Evolutionary conservation across 2,329 filamentous ascomycete genomes (phyloP), one percentile per base, ranked within the genome.

Genomic region (Celoporthe dispersa): DNA sequence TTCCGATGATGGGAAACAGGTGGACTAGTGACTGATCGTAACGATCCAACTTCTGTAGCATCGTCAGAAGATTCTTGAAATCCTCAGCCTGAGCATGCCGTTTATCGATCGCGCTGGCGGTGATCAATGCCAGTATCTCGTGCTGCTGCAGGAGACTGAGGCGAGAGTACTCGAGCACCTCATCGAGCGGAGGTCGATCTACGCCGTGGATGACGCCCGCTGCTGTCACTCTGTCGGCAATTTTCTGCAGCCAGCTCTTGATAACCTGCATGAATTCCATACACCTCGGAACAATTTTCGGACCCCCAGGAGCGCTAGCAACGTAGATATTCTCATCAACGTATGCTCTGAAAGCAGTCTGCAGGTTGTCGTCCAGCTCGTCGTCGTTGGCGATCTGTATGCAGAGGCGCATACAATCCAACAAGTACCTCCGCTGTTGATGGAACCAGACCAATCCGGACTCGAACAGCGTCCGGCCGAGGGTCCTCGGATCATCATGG

Each of bases 391-490:
- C 86, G 67, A 93, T 84, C 76, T 92, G 89, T 70, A 97, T 84
- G 68, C 97, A 86, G 39, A 98, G 85, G 67, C 94, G 91, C 75
- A 98, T 84, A 75, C 91, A 94, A 78, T 97, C 93, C 44, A 98
- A 88, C 57, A 97, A 82, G 76, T 91, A 94, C 76, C 92, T 91
- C 73, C 95, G 90, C 74, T 93, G 90, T 75, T 94, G 90, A 80
- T 99, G 95, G 80, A 97, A 97, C 73, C 91, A 89, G 76, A 98
- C 92, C 73, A 98, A 88, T 71, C 92, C 92, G 75, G 92, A 91
- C 78, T 94, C 90, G 68, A 94, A 85, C 71, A 93, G 85, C 3
- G 93, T 86, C 33, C 93, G 89, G 71, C 93, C 93, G 6, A 94
- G 84, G 22, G 88, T 84, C 60, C 88, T 84, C 22, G 89, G 85